phyloP scores from a whole-genome alignment of 176 grass and related monocot genomes.

The Eragrostis curvula region DNA sequence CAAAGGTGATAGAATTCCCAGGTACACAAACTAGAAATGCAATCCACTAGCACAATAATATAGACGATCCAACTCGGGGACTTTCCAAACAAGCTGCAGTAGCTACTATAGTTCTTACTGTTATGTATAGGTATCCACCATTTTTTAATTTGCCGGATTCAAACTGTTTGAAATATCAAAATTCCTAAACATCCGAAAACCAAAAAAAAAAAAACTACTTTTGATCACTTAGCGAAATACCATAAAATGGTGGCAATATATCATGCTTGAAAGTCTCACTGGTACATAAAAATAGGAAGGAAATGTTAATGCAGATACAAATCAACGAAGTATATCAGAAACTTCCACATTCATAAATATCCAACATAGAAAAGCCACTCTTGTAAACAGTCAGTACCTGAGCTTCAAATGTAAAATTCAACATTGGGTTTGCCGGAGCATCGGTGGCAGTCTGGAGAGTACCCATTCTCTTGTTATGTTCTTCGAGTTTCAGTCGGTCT shows the following conservation, averaged over 20 bases:
- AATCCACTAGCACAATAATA: neutral
- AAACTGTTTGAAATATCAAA: neutral
- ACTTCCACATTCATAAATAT: neutral
- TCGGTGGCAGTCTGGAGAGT: conserved; percentile 41
- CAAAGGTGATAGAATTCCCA: neutral
- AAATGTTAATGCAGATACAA: neutral
- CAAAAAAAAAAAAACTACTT: neutral
- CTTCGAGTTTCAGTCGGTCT: conserved; percentile 46
- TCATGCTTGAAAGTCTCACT: neutral
- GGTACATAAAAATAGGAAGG: neutral
- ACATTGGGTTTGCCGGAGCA: conserved; percentile 53
- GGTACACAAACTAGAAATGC: neutral
- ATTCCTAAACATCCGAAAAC: neutral
- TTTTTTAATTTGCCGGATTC: neutral
- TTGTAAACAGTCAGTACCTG: conserved; percentile 56
- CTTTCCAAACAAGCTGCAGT: neutral
- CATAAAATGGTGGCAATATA: neutral
- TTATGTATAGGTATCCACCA: neutral
- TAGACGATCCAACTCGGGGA: neutral
- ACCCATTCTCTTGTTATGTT: conserved; percentile 49
- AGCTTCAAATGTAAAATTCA: conserved; percentile 91
- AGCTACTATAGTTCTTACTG: neutral
- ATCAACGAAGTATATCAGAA: neutral
- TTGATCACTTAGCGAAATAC: neutral
- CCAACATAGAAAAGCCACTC: neutral